phyloP scores from a whole-genome alignment of 2,329 filamentous ascomycete genomes.

The Colletotrichum phormii region DNA sequence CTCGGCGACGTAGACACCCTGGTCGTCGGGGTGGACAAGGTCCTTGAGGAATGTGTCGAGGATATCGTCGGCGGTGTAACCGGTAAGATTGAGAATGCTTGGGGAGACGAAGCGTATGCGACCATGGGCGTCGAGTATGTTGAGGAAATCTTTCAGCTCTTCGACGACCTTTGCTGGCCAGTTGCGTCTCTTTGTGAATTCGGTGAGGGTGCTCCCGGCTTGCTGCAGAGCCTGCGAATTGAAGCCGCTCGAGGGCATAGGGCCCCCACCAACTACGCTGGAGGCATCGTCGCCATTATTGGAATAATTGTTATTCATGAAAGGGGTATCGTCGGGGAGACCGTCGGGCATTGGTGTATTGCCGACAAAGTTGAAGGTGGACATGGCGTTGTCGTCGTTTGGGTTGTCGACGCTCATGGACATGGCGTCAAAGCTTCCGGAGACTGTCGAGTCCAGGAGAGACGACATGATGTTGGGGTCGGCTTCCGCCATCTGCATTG shows the following conservation, averaged over 20 bases:
- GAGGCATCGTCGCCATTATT: slow-evolving; percentile 31
- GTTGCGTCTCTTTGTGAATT: slow-evolving; percentile 72
- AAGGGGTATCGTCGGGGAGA: slow-evolving; percentile 26
- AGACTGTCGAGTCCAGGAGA: slow-evolving; percentile 55
- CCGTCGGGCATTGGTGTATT: slow-evolving; percentile 42
- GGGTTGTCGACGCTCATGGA: slow-evolving; percentile 55
- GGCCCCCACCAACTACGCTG: slow-evolving; percentile 54
- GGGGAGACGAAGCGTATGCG: slow-evolving; percentile 89
- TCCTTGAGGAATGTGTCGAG: slow-evolving; percentile 82
- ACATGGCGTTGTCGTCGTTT: slow-evolving; percentile 43
- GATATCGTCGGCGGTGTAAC: slow-evolving; percentile 78
- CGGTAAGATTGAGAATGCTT: slow-evolving; percentile 79
- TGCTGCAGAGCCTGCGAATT: slow-evolving; percentile 44
- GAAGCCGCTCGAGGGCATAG: slow-evolving; percentile 54
- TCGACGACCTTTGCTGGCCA: slow-evolving; percentile 93
- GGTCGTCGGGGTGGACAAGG: slow-evolving; percentile 88
- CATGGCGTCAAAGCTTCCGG: slow-evolving; percentile 50
- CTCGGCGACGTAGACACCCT: slow-evolving; percentile 84
- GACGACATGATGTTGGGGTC: slow-evolving; percentile 56
- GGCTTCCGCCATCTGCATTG: slow-evolving; percentile 41
- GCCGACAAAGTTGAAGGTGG: slow-evolving; percentile 39
- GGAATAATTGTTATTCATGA: slow-evolving; percentile 32
- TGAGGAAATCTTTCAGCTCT: slow-evolving; percentile 88
- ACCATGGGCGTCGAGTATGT: slow-evolving; percentile 88
- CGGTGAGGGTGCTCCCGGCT: slow-evolving; percentile 61